Percentiles rank a stretch among this genome's conserved stretches.
Conservation (phyloP, 805 yeast genomes). For the Isabelozyma rhagii region DNA sequence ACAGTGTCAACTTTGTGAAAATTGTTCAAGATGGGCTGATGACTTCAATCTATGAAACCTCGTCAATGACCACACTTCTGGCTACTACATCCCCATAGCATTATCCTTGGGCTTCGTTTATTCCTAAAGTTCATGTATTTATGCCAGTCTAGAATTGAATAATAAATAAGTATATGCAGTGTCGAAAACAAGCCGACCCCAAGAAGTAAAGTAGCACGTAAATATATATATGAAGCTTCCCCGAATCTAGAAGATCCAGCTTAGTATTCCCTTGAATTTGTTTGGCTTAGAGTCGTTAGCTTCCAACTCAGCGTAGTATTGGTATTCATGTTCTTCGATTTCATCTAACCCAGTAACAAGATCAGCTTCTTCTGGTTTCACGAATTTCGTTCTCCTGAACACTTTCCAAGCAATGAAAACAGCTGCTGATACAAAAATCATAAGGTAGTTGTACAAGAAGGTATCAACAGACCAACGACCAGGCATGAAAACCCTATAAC, state of each 20-base stretch:
- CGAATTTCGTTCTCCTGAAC: slow-evolving; percentile 30
- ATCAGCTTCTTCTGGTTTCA: slow-evolving; percentile 46
- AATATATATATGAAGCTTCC: neutral
- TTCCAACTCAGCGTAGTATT: slow-evolving; percentile 32
- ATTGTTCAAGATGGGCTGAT: too few relatives aligned
- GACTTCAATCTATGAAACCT: too few relatives aligned
- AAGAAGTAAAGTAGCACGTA: neutral
- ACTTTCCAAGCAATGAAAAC: slow-evolving; percentile 36
- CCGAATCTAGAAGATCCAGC: slow-evolving; percentile 17
- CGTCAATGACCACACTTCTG: too few relatives aligned
- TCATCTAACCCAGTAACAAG: slow-evolving; percentile 43
- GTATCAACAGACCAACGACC: slow-evolving; percentile 60
- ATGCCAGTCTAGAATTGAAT: too few relatives aligned
- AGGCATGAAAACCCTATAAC: slow-evolving; percentile 67
- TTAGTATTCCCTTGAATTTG: slow-evolving; percentile 7
- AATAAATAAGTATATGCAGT: too few relatives aligned
- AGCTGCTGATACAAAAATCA: slow-evolving; percentile 51
- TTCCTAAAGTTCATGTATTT: too few relatives aligned
- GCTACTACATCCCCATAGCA: too few relatives aligned
- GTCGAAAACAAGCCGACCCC: neutral
- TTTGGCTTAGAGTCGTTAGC: slow-evolving; percentile 14
- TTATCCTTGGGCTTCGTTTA: too few relatives aligned
- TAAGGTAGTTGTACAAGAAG: slow-evolving; percentile 69
- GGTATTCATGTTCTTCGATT: slow-evolving; percentile 48
- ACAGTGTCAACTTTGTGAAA: too few relatives aligned